Evolutionary conservation across 495 filamentous ascomycete species (phyloP).

Genomic region (Penicillium soppii): DNA sequence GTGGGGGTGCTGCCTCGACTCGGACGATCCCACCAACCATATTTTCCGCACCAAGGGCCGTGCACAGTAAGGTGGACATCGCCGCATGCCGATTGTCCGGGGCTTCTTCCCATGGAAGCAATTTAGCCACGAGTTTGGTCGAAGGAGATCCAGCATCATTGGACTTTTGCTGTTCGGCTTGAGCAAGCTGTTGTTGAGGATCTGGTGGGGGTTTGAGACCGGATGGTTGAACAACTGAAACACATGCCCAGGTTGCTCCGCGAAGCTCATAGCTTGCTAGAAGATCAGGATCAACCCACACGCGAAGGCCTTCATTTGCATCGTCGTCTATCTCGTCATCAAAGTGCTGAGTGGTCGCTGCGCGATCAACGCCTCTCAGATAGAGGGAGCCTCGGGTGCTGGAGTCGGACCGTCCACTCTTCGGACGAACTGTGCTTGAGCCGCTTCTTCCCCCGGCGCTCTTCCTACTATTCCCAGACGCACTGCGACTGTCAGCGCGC

Average conservation of each 20-base stretch:
- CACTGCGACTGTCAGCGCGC: slow-evolving; percentile 64
- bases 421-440: slow-evolving; percentile 62
- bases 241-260: slow-evolving; percentile 67
- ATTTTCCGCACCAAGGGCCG: slow-evolving; percentile 63
- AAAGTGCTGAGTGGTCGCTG: slow-evolving; percentile 67
- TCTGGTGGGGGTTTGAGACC: slow-evolving; percentile 74
- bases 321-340: slow-evolving; percentile 54
- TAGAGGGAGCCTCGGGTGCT: slow-evolving; percentile 65
- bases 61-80: slow-evolving; percentile 73
- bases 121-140: slow-evolving; percentile 70
- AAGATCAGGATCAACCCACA: slow-evolving; percentile 82
- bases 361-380: slow-evolving; percentile 73
- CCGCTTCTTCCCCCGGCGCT: slow-evolving; percentile 72
- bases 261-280: slow-evolving; percentile 66
- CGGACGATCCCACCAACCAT: slow-evolving; percentile 87
- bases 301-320: slow-evolving; percentile 61
- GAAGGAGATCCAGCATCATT: slow-evolving; percentile 59
- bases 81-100: slow-evolving; percentile 76
- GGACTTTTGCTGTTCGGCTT: slow-evolving; percentile 51
- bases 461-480: slow-evolving; percentile 65
- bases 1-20: slow-evolving; percentile 70
- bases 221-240: slow-evolving; percentile 77
- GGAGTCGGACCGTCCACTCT: slow-evolving; percentile 55
- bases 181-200: slow-evolving; percentile 66
- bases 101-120: slow-evolving; percentile 80